These are phyloP conservation scores for Takakia lepidozioides DNA, from an alignment of 225 moss, liverwort and hornwort genomes.

Conservation along the genomic window DNA sequence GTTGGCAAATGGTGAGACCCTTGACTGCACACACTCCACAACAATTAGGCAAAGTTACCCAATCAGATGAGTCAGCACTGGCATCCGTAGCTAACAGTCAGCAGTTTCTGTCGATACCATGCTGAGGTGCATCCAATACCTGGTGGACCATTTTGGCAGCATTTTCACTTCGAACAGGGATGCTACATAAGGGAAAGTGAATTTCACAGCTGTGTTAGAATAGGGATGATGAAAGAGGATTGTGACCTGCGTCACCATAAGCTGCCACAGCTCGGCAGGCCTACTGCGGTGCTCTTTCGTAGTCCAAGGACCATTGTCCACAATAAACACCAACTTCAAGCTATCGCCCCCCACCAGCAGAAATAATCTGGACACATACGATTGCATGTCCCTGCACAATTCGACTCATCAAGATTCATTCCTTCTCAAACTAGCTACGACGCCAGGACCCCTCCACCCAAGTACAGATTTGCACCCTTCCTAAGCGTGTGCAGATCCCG, in stretches of 20 bases:
- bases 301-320: slow-evolving; percentile 91
- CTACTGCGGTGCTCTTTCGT: slow-evolving; percentile 53
- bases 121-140: too few species aligned
- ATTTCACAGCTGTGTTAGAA: too few species aligned
- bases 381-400: slow-evolving; percentile 72
- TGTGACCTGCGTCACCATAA: slow-evolving; percentile 86
- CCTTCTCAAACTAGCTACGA: too few species aligned
- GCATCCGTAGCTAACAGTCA: neutral
- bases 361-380: slow-evolving; percentile 83
- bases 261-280: slow-evolving; percentile 78
- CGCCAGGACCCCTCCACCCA: too few species aligned
- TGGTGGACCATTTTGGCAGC: too few species aligned
- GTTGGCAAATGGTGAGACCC: slow-evolving; percentile 83
- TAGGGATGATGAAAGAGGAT: neutral
- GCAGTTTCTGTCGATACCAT: too few species aligned
- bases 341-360: slow-evolving; percentile 63
- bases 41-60: slow-evolving; percentile 4
- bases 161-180: too few species aligned
- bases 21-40: slow-evolving; percentile 73
- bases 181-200: too few species aligned
- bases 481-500: too few species aligned
- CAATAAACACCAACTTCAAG: slow-evolving; percentile 73
- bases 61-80: neutral
- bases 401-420: too few species aligned
- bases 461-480: too few species aligned